phyloP scores from a whole-genome alignment of 2,329 filamentous ascomycete species.

The Calonectria pseudoturangicola region DNA sequence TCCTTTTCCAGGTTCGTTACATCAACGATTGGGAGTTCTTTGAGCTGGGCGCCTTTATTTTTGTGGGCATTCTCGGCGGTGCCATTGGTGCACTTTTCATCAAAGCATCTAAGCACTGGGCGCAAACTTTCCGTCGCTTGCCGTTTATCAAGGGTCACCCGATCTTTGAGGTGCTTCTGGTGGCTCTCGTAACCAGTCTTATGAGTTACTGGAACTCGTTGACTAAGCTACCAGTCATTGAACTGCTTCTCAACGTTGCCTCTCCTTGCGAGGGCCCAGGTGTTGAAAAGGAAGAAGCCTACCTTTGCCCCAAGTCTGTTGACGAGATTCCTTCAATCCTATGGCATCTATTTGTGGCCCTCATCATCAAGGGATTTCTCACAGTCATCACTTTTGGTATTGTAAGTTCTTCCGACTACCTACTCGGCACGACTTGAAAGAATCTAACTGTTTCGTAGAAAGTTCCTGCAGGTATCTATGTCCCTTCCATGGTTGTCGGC shows the following conservation, averaged over 20 bases:
- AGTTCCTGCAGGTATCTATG: slow-evolving; percentile 96
- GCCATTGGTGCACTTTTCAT: slow-evolving; percentile 93
- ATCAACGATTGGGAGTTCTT: slow-evolving; percentile 94
- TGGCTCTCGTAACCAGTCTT: slow-evolving; percentile 88
- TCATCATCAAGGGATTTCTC: slow-evolving; percentile 91
- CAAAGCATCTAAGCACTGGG: slow-evolving; percentile 95
- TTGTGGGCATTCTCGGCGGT: slow-evolving; percentile 91
- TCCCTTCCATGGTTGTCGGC: slow-evolving; percentile 98
- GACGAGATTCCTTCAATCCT: slow-evolving; percentile 89
- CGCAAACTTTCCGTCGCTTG: slow-evolving; percentile 89
- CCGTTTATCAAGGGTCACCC: slow-evolving; percentile 87
- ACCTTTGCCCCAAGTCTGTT: slow-evolving; percentile 83
- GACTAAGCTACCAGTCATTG: slow-evolving; percentile 91
- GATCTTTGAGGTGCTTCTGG: slow-evolving; percentile 89
- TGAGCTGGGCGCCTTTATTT: slow-evolving; percentile 88
- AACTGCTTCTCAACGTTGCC: slow-evolving; percentile 91
- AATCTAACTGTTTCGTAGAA: slow-evolving; percentile 71
- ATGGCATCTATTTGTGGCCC: slow-evolving; percentile 82
- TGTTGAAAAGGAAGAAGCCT: slow-evolving; percentile 77
- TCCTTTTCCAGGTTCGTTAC: slow-evolving; percentile 96
- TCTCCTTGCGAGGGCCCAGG: slow-evolving; percentile 87
- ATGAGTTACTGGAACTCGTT: slow-evolving; percentile 95
- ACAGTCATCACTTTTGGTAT: slow-evolving; percentile 96
- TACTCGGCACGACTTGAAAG: not conserved
- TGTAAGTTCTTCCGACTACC: slow-evolving; percentile 63